Evolutionary conservation across 306 rosid genomes (phyloP).

Genomic region (Vigna nakashimae): DNA sequence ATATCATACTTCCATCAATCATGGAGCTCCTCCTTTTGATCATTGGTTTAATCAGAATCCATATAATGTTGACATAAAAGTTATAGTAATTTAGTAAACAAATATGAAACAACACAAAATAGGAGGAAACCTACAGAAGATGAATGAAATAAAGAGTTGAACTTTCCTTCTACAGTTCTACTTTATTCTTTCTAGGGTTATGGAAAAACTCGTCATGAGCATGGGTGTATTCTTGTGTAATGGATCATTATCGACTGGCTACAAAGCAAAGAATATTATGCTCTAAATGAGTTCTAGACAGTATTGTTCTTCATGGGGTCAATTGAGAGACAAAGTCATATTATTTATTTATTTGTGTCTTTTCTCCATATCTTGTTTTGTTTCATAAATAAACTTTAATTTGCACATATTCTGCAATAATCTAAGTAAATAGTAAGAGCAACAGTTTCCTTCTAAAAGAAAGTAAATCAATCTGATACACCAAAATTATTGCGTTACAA

Average conservation of each 20-base stretch:
- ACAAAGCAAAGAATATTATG: not conserved
- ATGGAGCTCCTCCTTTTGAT: not conserved
- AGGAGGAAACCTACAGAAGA: not conserved
- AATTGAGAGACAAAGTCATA: constrained; percentile 9
- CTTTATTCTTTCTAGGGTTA: not conserved
- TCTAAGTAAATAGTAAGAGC: not conserved
- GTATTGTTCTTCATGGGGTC: not conserved
- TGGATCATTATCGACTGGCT: not conserved
- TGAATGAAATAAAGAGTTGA: not conserved
- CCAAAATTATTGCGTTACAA: not conserved
- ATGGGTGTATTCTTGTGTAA: not conserved
- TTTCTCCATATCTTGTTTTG: constrained; percentile 1
- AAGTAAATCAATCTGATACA: not conserved
- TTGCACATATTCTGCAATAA: not conserved
- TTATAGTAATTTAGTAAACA: not conserved
- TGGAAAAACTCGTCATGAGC: not conserved
- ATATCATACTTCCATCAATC: constrained; percentile 19
- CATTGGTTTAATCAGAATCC: not conserved
- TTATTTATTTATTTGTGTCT: not conserved
- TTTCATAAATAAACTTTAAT: constrained; percentile 1
- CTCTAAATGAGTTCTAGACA: not conserved
- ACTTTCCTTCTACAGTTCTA: not conserved
- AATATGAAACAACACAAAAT: not conserved
- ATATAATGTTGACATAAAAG: not conserved
- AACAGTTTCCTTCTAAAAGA: not conserved